Percentiles rank a stretch among this genome's conserved stretches.
Evolutionary conservation across 257 asterid genomes (phyloP).

Genomic region (Solanum megistacrolobum): DNA sequence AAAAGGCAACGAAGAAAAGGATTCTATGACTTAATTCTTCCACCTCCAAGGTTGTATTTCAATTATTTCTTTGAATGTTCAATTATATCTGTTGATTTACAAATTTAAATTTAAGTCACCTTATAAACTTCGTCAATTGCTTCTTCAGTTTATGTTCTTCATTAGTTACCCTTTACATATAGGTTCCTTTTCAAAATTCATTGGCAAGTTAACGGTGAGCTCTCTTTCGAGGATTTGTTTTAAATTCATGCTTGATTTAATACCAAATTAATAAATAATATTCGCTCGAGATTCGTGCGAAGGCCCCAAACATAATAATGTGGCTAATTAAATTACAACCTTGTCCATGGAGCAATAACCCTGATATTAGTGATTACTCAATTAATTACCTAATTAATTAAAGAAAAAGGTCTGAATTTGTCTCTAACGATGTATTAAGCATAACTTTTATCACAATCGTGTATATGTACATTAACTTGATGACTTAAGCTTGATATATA

Average conservation of each 20-base stretch:
- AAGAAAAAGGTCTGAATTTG: too few relatives aligned
- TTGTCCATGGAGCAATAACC: too few relatives aligned
- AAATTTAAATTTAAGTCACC: background rate
- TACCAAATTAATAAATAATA: background rate
- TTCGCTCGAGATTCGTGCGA: background rate
- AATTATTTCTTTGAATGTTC: background rate
- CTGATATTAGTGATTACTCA: too few relatives aligned
- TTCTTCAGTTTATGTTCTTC: background rate
- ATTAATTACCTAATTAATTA: too few relatives aligned
- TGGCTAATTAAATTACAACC: background rate
- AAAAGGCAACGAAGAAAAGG: background rate
- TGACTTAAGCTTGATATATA: too few relatives aligned
- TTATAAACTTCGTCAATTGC: background rate
- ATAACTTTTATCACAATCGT: too few relatives aligned
- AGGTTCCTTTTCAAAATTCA: background rate
- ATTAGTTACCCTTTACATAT: background rate
- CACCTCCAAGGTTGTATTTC: background rate
- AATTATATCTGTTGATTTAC: background rate
- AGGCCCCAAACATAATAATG: background rate
- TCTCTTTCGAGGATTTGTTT: background rate
- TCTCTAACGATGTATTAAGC: too few relatives aligned
- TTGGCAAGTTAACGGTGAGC: background rate
- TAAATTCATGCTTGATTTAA: background rate
- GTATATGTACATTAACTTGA: too few relatives aligned
- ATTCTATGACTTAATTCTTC: background rate